Base-by-base conservation (phyloP, 345 rosid species). In the Populus nigra region DNA sequence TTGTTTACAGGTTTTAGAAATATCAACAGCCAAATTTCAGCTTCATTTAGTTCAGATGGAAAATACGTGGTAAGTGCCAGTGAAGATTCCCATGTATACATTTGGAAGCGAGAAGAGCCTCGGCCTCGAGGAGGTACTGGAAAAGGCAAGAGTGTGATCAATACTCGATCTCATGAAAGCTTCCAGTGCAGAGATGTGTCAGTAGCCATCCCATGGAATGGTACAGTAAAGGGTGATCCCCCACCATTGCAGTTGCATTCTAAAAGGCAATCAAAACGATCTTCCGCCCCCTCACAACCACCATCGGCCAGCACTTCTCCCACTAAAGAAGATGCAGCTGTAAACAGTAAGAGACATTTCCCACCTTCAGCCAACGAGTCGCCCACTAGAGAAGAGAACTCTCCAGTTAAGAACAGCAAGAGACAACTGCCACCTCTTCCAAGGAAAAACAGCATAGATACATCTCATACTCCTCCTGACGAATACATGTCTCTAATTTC, bases 141-240 rank as follows among this genome's bases (percentile, higher is more conserved):
- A 15, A 94, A 90, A 81, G 69, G 74, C 38, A 91, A 85, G 80
- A 77, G 74, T 1, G 25, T 83, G 22, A 39, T 83, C 17, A 85
- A 83, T 41, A 82, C 87, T 38, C 78, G 83, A 68, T 83, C 94
- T 20, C 81, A 91, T 22, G 99, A 96, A 77, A 80, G 81, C 53
- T 96, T 94, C 80, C 91, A 85, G 0, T 94, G 97, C 81, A 90
- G 84, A 85, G 99, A 92, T 53, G 98, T 96, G 15, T 92, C 97
- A 0, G 93, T 90, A 16, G 97, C 98, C 16, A 87, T 96, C 69
- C 90, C 92, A 2, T 92, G 98, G 97, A 91, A 92, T 3, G 95
- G 95, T 2, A 84, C 80, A 2, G 87, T 88, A 31, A 90, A 87
- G 82, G 92, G 97, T 5, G 97, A 89, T 20, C 97, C 89, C 5